Percentiles rank a stretch among this genome's conserved stretches.
Conservation (phyloP, 2,329 filamentous ascomycete genomes). For the Pestalotiopsis sp. region DNA sequence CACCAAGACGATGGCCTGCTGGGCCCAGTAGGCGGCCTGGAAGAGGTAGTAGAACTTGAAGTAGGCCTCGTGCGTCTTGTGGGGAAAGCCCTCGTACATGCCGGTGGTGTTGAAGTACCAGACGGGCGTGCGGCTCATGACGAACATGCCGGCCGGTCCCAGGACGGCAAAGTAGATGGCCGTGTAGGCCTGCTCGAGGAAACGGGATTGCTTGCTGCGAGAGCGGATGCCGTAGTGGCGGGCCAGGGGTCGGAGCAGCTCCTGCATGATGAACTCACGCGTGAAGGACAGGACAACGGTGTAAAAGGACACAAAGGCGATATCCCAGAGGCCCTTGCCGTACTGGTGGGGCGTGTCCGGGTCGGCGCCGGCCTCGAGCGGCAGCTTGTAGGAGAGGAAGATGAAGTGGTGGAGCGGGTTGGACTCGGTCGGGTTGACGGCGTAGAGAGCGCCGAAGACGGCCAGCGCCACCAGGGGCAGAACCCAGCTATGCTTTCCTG, state of each 20-base stretch:
- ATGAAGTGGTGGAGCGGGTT: constrained; percentile 83
- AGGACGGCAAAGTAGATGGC: constrained; percentile 86
- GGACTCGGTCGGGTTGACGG: constrained; percentile 72
- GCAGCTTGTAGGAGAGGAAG: constrained; percentile 85
- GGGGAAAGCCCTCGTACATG: constrained; percentile 90
- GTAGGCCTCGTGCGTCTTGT: constrained; percentile 74
- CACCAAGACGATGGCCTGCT: constrained; percentile 87
- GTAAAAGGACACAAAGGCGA: constrained; percentile 89
- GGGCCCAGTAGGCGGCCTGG: constrained; percentile 92
- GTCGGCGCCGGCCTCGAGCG: constrained; percentile 44
- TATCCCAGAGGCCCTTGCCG: constrained; percentile 84
- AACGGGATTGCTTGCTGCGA: constrained; percentile 80
- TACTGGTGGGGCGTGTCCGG: constrained; percentile 65
- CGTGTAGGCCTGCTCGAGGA: constrained; percentile 97
- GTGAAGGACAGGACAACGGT: constrained; percentile 89
- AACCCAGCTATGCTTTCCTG: constrained; percentile 62
- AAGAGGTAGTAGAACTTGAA: constrained; percentile 98
- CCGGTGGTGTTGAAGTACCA: constrained; percentile 94
- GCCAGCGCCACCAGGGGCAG: constrained; percentile 70
- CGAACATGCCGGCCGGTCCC: constrained; percentile 82
- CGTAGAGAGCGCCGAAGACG: constrained; percentile 69
- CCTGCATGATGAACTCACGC: constrained; percentile 95
- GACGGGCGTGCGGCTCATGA: constrained; percentile 88
- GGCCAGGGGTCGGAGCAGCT: constrained; percentile 78
- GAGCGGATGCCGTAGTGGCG: constrained; percentile 68